A percentile compares a stretch with the other conserved stretches of the same genome.
These are phyloP conservation scores for Zasmidium angulare DNA, from an alignment of 2,329 filamentous ascomycete genomes.

Conservation along the genomic window DNA sequence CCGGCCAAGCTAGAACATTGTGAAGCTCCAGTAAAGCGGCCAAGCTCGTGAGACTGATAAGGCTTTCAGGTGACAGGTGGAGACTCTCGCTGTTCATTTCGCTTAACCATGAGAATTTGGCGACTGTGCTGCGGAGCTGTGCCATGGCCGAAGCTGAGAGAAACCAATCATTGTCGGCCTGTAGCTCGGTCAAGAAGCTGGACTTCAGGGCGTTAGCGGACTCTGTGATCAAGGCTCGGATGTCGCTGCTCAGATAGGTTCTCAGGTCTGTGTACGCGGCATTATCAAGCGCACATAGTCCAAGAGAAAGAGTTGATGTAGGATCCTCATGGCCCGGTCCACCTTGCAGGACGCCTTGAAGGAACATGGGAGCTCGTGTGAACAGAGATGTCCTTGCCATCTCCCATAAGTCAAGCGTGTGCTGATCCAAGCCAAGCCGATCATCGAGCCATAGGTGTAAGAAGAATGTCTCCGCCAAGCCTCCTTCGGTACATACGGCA, in stretches of 20 bases:
- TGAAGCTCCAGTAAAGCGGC: neutral
- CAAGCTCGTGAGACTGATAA: neutral
- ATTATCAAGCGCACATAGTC: neutral
- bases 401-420: neutral
- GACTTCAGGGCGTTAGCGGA: neutral
- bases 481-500: neutral
- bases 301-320: neutral
- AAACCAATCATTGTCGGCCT: neutral
- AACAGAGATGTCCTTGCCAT: neutral
- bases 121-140: neutral
- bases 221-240: neutral
- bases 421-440: neutral
- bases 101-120: neutral
- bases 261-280: neutral
- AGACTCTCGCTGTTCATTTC: neutral
- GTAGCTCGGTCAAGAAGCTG: neutral
- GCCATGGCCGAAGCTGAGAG: neutral
- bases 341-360: neutral
- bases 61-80: neutral
- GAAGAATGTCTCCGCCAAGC: neutral
- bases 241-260: neutral
- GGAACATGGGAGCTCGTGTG: neutral
- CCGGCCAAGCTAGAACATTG: neutral
- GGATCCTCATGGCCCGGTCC: neutral
- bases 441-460: neutral